Base-by-base conservation (phyloP, 2,329 filamentous ascomycete genomes). In the Clonostachys rhizophaga region DNA sequence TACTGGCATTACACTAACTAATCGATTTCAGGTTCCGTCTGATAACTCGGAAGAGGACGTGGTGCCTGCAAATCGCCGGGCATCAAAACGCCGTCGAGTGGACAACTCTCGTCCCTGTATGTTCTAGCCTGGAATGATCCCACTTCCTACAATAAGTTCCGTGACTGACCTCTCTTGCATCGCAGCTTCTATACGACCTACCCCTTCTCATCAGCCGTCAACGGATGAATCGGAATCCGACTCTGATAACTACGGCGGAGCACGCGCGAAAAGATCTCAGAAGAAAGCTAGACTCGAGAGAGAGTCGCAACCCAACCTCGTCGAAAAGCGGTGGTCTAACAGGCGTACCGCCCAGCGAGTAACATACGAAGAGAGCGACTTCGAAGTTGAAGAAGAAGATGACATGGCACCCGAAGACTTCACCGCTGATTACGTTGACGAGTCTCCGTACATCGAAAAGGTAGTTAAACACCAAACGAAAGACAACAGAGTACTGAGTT, bases 321-420 rank as follows among this genome's bases (percentile, higher is more conserved):
- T 83, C 6, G 91, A 96, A 69, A 89, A 96, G 61, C 87, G 92
- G 54, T 96, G 95, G 80, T 96, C 91, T 7, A 94, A 86, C 46
- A 81, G 92, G 50, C 87, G 89, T 52, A 89, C 90, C 46, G 87
- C 87, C 13, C 76, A 81, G 49, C 75, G 73, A 49, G 78, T 78
- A 36, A 77, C 74, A 16, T 86, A 86, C 57, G 79, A 86, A 59
- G 83, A 87, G 56, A 85, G 81, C 55, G 83, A 84, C 42, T 68
- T 71, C n/a, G 83, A 85, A 12, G 72, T 83, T 5, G 80, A 84
- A 24, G 81, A 83, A 7, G 84, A 83, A 16, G 77, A 83, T 13
- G 67, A 67, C 37, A 52, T 66, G 34, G 61, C 53, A 2, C 83
- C 87, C 5, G 83, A 79, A 52, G 84, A 94, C 62, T 91, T 86